Evolutionary conservation across 1,284 basidiomycete species (phyloP).

Genomic region (Earliella scabrosa): DNA sequence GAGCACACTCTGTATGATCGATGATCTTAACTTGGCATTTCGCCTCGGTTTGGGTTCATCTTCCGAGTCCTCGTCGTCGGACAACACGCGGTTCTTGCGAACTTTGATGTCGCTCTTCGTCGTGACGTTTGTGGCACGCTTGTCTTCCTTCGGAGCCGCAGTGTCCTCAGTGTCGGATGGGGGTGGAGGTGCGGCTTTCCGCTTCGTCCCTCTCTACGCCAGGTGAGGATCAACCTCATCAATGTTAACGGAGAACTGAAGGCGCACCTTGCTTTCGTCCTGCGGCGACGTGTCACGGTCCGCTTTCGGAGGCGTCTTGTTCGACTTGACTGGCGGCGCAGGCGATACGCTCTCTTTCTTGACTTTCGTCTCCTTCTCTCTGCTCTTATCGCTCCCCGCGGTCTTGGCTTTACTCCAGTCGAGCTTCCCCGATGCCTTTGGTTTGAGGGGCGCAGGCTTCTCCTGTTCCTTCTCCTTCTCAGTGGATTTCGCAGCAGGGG

Average conservation of each 20-base stretch:
- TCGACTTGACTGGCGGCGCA: constrained; percentile 16
- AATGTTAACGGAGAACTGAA: not conserved
- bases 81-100: constrained; percentile 54
- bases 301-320: constrained; percentile 28
- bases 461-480: constrained; percentile 25
- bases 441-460: constrained; percentile 35
- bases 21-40: constrained; percentile 38
- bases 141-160: constrained; percentile 22
- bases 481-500: constrained; percentile 1
- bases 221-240: not conserved
- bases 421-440: constrained; percentile 57
- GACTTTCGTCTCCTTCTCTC: constrained; percentile 17
- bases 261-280: constrained; percentile 24
- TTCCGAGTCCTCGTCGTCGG: constrained; percentile 63
- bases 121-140: not conserved
- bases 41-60: constrained; percentile 35
- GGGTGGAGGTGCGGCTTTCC: constrained; percentile 46
- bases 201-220: constrained; percentile 58
- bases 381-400: constrained; percentile 18
- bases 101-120: constrained; percentile 26
- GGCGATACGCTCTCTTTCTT: constrained; percentile 21
- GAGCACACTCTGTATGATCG: constrained; percentile 18
- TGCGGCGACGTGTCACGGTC: constrained; percentile 18
- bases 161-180: constrained; percentile 26
- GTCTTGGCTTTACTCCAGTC: constrained; percentile 70